Conservation (phyloP, 1,284 basidiomycete species). For the Hypsizygus ulmarius region DNA sequence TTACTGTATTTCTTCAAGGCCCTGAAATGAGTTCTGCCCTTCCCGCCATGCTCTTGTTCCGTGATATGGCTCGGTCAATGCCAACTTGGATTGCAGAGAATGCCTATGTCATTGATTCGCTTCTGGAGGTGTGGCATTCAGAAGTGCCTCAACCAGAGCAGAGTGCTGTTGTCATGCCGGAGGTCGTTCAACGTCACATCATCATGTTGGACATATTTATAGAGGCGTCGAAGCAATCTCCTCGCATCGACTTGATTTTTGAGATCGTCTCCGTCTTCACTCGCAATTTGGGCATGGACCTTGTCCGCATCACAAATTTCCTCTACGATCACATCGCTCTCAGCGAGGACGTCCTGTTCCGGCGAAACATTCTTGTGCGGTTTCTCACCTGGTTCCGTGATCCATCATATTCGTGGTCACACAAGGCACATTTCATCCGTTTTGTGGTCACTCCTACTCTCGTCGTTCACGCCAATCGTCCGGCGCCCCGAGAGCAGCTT, state of each 20-base stretch:
- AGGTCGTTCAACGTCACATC: conserved; percentile 62
- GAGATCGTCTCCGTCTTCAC: conserved; percentile 86
- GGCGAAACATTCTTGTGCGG: conserved; percentile 79
- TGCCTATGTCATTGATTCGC: conserved; percentile 60
- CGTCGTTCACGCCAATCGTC: conserved; percentile 69
- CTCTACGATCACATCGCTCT: conserved; percentile 85
- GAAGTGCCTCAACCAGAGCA: conserved; percentile 50
- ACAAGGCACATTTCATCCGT: conserved; percentile 87
- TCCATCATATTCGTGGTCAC: conserved; percentile 61
- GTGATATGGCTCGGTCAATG: conserved; percentile 70
- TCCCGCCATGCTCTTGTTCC: conserved; percentile 74
- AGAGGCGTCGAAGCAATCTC: conserved; percentile 61
- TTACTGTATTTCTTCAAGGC: conserved; percentile 56
- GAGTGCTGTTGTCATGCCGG: conserved; percentile 45
- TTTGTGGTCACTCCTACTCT: conserved; percentile 89
- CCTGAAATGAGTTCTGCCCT: conserved; percentile 54
- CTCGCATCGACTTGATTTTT: conserved; percentile 86
- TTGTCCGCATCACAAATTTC: conserved; percentile 82
- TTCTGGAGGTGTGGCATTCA: conserved; percentile 73
- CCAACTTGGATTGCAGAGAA: conserved; percentile 76
- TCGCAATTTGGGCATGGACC: conserved; percentile 80
- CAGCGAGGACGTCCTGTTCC: conserved; percentile 62
- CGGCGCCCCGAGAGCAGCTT: conserved; percentile 51
- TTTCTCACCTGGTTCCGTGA: conserved; percentile 87
- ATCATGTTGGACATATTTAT: conserved; percentile 79